Evolutionary conservation across 352 stramenopile genomes (phyloP).

Genomic region (Peronospora farinosa): DNA sequence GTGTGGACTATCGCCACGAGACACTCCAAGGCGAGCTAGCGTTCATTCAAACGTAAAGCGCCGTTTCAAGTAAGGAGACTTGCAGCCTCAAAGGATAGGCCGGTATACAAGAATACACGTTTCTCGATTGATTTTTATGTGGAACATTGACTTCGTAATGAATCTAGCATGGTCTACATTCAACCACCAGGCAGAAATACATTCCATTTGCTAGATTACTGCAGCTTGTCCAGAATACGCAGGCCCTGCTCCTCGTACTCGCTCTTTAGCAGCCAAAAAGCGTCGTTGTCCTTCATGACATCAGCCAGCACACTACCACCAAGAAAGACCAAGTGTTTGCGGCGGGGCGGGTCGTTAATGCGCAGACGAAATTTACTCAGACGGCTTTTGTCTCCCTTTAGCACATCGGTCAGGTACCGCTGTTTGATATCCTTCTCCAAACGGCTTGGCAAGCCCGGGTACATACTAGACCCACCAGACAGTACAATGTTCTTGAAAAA

Average conservation of each 20-base stretch:
- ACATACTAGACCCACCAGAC: slow-evolving; percentile 92
- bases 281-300: slow-evolving; percentile 90
- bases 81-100: background rate
- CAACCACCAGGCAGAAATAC: slow-evolving; percentile 14
- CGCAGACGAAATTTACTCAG: slow-evolving; percentile 91
- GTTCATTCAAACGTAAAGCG: slow-evolving; percentile 59
- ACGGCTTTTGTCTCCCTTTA: slow-evolving; percentile 82
- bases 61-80: slow-evolving; percentile 1
- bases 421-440: slow-evolving; percentile 89
- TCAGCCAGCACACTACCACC: slow-evolving; percentile 91
- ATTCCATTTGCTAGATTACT: slow-evolving; percentile 24
- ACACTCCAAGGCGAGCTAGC: slow-evolving; percentile 63
- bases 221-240: slow-evolving; percentile 76
- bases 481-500: slow-evolving; percentile 99
- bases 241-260: slow-evolving; percentile 93
- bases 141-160: slow-evolving; percentile 19
- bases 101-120: slow-evolving; percentile 3
- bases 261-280: slow-evolving; percentile 92
- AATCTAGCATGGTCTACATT: slow-evolving; percentile 12
- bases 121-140: slow-evolving; percentile 18
- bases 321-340: slow-evolving; percentile 94
- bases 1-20: slow-evolving; percentile 86
- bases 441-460: slow-evolving; percentile 90
- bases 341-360: slow-evolving; percentile 93
- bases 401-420: slow-evolving; percentile 61